Evolutionary conservation across 2,329 filamentous ascomycete genomes (phyloP).

Genomic region (Pseudogymnoascus sp.): DNA sequence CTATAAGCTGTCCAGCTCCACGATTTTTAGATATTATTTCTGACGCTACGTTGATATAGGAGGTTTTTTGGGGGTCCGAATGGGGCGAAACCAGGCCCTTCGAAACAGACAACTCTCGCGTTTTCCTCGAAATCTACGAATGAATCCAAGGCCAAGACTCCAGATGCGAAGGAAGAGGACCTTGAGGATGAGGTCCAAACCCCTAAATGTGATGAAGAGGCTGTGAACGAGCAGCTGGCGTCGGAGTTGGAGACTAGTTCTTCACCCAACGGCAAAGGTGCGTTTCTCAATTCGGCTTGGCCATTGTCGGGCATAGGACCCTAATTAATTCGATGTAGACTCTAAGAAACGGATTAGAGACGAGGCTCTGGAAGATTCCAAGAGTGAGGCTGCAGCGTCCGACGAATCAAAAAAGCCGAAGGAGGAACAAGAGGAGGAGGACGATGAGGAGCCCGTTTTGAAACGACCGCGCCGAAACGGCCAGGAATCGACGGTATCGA

Average conservation of each 20-base stretch:
- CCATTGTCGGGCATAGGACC: not conserved
- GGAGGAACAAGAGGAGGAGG: conserved; percentile 36
- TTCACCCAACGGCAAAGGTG: conserved; percentile 19
- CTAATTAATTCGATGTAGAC: not conserved
- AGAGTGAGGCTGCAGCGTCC: conserved; percentile 20
- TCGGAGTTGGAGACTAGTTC: conserved; percentile 37
- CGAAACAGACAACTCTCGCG: conserved; percentile 71
- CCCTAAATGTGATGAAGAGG: conserved; percentile 31
- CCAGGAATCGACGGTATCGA: conserved; percentile 28
- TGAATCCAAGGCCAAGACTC: conserved; percentile 18
- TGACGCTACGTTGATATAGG: conserved; percentile 38
- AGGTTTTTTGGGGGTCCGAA: conserved; percentile 75
- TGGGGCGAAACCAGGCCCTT: conserved; percentile 50
- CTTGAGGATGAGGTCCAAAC: conserved; percentile 16
- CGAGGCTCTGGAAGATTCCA: conserved; percentile 24
- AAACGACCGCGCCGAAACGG: conserved; percentile 44
- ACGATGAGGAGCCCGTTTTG: conserved; percentile 52
- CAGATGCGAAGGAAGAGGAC: conserved; percentile 28
- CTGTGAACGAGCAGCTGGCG: conserved; percentile 31
- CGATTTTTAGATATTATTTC: not conserved
- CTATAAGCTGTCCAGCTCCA: conserved; percentile 14
- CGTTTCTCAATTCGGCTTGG: not conserved
- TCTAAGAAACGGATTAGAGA: conserved; percentile 9
- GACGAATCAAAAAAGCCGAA: conserved; percentile 24
- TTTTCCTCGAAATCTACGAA: conserved; percentile 55